Evolutionary conservation across 2,329 filamentous ascomycete species (phyloP), one percentile per base, ranked within the genome.

Genomic region (Moelleriella libera): DNA sequence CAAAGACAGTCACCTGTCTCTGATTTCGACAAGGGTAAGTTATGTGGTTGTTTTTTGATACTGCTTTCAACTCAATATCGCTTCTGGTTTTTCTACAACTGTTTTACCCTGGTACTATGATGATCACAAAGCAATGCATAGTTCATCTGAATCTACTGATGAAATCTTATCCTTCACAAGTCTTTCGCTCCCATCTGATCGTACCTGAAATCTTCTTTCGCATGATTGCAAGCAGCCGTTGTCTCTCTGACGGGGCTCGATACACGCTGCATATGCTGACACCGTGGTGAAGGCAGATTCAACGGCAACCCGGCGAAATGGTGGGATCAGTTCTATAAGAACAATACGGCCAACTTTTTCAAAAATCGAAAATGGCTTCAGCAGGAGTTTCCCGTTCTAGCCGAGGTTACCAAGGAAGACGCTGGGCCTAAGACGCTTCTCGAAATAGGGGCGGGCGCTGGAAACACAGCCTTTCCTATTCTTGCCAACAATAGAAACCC

Each of bases 241-340:
- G 50, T 47, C 48, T 51, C 8, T 7, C 7, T 30, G 42, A 29
- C 42, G 9, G 6, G 9, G 40, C n/a, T 42, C 7, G n/a, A 43
- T 11, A 39, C 43, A 50, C 51, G 11, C 21, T 30, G 9, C 34
- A 47, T 41, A 12, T 45, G 61, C 71, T 75, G 64, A 77, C 66
- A 49, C 47, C 50, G 47, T 42, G 53, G 46, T 50, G 57, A 58
- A 85, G 80, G 70, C 57, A 85, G 88, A 55, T 96, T 96, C 72
- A 97, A 96, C 63, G 71, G 75, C 43, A 79, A 94, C 54, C 92
- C 92, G 0, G 89, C 87, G 52, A 94, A 88, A 65, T 97, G 88
- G 87, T 98, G 92, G 92, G 92, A 98, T 60, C 70, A 85, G 48
- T 98, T 98, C 68, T 98, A 98, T 72, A 89, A 92, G 68, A 95